Base-by-base conservation (phyloP, 2,329 filamentous ascomycete species). In the Fusarium chlamydosporum region DNA sequence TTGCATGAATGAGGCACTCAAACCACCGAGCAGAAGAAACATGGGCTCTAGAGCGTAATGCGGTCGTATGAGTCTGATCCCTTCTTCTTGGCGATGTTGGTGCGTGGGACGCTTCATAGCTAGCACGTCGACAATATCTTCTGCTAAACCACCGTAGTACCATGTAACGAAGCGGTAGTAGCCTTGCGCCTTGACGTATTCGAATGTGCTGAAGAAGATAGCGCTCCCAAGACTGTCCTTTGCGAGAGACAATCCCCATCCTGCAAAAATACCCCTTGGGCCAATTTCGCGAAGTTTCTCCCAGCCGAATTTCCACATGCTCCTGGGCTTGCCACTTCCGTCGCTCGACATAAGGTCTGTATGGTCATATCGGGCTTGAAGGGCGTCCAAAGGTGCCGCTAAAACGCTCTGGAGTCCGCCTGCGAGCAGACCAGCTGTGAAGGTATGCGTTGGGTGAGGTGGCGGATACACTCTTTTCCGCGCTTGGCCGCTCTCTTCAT, bases 31-130 rank as follows among this genome's bases (percentile, higher is more conserved):
- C 5, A 93, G 81, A 6, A 94, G 80, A 73, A 94, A 94, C 42
- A 86, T 82, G 6, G 92, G 91, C 75, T 94, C 92, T 27, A 94
- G 84, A 56, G 91, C 84, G 75, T 93, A 94, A 74, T 94, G 91
- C 4, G 92, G 92, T 7, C 85, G 84, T 63, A 94, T 92, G 15
- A 91, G 79, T 12, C 77, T 79, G 6, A 80, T 80, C 15, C 79
- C 75, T 18, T 74, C 67, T 6, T 76, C 74, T 16, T 58, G 50
- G 9, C 4, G 40, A n/a, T 67, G 63, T 10, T 57, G 50, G 8
- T 69, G 61, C 1, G 69, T 48, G 1, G 84, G 83, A 2, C 84
- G 79, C 73, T 83, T 84, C 59, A 77, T 78, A 10, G 84, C 84
- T 0, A 87, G 78, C 2, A 83, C 71, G 56, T 86, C 81, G 52